Percentiles rank a stretch among this genome's conserved stretches.
phyloP scores from a whole-genome alignment of 495 filamentous ascomycete species.

The Aspergillus haitiensis region DNA sequence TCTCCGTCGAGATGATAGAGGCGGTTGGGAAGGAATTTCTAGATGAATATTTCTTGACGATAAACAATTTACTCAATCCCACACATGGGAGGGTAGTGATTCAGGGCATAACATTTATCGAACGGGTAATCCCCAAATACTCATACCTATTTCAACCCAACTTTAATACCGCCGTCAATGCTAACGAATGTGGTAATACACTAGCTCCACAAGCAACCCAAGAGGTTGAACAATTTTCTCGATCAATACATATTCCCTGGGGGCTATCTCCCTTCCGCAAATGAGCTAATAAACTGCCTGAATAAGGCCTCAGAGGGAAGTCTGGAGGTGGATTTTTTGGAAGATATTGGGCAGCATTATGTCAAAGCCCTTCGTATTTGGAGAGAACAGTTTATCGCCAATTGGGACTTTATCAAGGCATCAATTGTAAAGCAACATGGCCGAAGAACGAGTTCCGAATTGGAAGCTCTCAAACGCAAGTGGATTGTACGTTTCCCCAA shows the following conservation, averaged over 20 bases:
- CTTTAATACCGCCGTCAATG: not conserved
- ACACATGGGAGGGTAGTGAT: not conserved
- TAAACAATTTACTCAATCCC: not conserved
- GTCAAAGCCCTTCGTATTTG: conserved; percentile 7
- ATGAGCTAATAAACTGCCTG: conserved; percentile 60
- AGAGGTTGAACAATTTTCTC: conserved; percentile 57
- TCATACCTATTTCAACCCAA: not conserved
- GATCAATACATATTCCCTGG: conserved; percentile 72
- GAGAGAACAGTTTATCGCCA: conserved; percentile 7
- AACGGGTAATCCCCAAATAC: not conserved
- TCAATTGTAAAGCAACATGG: not conserved
- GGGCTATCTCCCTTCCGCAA: conserved; percentile 65
- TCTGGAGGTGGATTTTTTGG: not conserved
- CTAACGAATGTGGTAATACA: not conserved
- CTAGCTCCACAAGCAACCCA: conserved; percentile 24
- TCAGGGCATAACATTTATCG: not conserved
- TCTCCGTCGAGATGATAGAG: conserved; percentile 57
- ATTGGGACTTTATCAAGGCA: conserved; percentile 1
- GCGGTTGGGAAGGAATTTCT: conserved; percentile 55
- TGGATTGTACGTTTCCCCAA: conserved; percentile 7
- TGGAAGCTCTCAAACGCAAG: conserved; percentile 9
- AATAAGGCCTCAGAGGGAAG: not conserved
- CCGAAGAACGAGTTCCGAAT: not conserved
- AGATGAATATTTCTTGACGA: not conserved
- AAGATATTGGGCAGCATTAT: conserved; percentile 8